Evolutionary conservation across 495 filamentous ascomycete genomes (phyloP).

Genomic region (Chaetomium tenue): DNA sequence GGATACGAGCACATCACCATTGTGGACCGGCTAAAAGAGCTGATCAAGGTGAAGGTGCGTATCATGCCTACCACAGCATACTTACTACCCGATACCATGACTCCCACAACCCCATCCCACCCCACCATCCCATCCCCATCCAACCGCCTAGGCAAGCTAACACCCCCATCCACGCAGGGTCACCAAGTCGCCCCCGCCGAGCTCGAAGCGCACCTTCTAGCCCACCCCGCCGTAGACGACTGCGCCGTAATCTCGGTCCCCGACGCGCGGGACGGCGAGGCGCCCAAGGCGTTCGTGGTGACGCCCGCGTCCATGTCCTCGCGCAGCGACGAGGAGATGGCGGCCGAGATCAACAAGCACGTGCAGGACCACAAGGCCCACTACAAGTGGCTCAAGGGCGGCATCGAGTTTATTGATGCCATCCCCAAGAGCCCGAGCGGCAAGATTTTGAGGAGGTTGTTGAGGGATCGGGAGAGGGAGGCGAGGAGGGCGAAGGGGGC

Average conservation of each 20-base stretch:
- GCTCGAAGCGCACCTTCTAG: slow-evolving; percentile 82
- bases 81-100: too few relatives aligned
- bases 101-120: not conserved
- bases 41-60: slow-evolving; percentile 88
- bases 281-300: slow-evolving; percentile 85
- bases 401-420: slow-evolving; percentile 69
- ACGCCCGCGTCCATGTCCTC: slow-evolving; percentile 63
- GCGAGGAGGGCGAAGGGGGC: slow-evolving; percentile 60
- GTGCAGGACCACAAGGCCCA: slow-evolving; percentile 80
- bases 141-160: not conserved
- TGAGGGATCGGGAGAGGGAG: slow-evolving; percentile 79
- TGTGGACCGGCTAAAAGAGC: slow-evolving; percentile 86
- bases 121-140: too few relatives aligned
- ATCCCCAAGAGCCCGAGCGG: slow-evolving; percentile 91
- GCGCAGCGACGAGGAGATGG: slow-evolving; percentile 50
- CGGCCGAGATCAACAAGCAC: slow-evolving; percentile 66
- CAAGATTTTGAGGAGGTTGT: slow-evolving; percentile 80
- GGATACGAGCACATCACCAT: slow-evolving; percentile 79
- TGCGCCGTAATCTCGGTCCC: slow-evolving; percentile 80
- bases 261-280: slow-evolving; percentile 72
- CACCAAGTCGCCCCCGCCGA: slow-evolving; percentile 91
- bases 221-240: slow-evolving; percentile 77
- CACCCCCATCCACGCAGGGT: slow-evolving; percentile 49
- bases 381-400: slow-evolving; percentile 88
- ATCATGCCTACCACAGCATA: too few relatives aligned